A percentile compares a stretch with the other conserved stretches of the same genome.
phyloP scores from a whole-genome alignment of 352 stramenopile species.

The Globisporangium megalacanthum region DNA sequence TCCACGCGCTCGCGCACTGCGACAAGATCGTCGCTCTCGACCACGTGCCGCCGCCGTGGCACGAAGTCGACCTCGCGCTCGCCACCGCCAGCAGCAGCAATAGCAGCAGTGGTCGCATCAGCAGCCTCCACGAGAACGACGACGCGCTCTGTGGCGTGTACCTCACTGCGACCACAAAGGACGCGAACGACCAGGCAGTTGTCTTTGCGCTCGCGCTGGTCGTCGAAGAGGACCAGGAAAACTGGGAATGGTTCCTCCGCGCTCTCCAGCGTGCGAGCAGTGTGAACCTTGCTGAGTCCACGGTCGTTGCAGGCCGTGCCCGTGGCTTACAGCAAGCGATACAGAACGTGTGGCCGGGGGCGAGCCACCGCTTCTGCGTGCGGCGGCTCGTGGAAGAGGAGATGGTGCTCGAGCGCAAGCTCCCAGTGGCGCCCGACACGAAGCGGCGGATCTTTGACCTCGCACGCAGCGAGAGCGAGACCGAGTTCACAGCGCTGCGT shows the following conservation, averaged over 20 bases:
- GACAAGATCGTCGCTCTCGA: constrained; percentile 62
- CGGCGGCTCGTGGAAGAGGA: constrained; percentile 69
- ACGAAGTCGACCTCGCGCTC: constrained; percentile 27
- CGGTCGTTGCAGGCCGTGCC: constrained; percentile 52
- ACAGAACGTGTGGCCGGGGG: constrained; percentile 42
- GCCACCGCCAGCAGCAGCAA: background rate
- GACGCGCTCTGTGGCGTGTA: constrained; percentile 71
- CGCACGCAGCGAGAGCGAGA: constrained; percentile 61
- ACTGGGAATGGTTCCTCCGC: constrained; percentile 75
- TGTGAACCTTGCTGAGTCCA: constrained; percentile 57
- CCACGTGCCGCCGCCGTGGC: constrained; percentile 37
- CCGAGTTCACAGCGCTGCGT: constrained; percentile 59
- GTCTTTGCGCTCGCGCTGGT: constrained; percentile 68
- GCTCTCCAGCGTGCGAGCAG: constrained; percentile 35
- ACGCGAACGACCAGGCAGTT: constrained; percentile 67
- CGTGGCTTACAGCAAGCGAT: constrained; percentile 48
- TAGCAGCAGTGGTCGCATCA: constrained; percentile 18
- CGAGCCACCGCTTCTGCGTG: constrained; percentile 69
- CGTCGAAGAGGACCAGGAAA: constrained; percentile 51
- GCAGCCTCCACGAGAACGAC: constrained; percentile 59
- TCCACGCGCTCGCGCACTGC: constrained; percentile 49
- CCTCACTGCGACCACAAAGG: constrained; percentile 63
- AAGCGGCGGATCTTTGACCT: constrained; percentile 68
- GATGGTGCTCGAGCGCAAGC: constrained; percentile 48
- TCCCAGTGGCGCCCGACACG: constrained; percentile 55